phyloP scores from a whole-genome alignment of 2,329 filamentous ascomycete genomes.

The Clonostachys solani region DNA sequence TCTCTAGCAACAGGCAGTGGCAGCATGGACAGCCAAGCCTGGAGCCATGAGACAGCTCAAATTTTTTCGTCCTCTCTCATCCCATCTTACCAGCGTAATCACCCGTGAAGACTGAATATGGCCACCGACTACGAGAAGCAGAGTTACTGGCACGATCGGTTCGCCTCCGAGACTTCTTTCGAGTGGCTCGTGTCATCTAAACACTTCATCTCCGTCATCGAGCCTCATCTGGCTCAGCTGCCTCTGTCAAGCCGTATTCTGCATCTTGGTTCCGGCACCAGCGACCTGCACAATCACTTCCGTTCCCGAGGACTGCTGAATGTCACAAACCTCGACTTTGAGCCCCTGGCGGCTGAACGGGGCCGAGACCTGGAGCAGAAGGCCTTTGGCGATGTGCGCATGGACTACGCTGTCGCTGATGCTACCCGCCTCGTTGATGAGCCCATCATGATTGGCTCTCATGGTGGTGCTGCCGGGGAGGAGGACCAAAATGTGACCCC shows the following conservation, averaged over 20 bases:
- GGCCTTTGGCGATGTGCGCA: conserved; percentile 37
- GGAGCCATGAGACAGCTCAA: too few relatives aligned
- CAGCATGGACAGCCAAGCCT: too few relatives aligned
- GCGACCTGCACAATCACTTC: conserved; percentile 43
- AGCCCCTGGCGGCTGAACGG: conserved; percentile 38
- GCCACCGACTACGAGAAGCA: conserved; percentile 39
- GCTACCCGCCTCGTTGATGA: conserved; percentile 27
- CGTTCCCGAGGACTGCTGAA: conserved; percentile 32
- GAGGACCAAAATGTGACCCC: background rate
- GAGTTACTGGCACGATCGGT: conserved; percentile 44
- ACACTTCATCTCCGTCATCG: conserved; percentile 31
- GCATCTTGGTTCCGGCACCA: conserved; percentile 44
- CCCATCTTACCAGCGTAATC: too few relatives aligned
- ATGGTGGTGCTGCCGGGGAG: conserved; percentile 1
- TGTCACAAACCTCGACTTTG: conserved; percentile 45
- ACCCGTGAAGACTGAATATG: background rate
- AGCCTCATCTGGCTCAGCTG: conserved; percentile 26
- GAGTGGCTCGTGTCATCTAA: conserved; percentile 41
- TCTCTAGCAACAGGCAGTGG: too few relatives aligned
- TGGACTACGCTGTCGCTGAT: conserved; percentile 38
- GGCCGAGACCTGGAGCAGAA: conserved; percentile 31
- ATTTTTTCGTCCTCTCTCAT: too few relatives aligned
- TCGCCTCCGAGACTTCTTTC: conserved; percentile 36
- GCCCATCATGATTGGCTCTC: background rate
- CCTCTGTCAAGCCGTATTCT: conserved; percentile 26